Percentiles rank a stretch among this genome's conserved stretches.
phyloP scores from a whole-genome alignment of 2,329 filamentous ascomycete genomes.

The Penicillium sp. region DNA sequence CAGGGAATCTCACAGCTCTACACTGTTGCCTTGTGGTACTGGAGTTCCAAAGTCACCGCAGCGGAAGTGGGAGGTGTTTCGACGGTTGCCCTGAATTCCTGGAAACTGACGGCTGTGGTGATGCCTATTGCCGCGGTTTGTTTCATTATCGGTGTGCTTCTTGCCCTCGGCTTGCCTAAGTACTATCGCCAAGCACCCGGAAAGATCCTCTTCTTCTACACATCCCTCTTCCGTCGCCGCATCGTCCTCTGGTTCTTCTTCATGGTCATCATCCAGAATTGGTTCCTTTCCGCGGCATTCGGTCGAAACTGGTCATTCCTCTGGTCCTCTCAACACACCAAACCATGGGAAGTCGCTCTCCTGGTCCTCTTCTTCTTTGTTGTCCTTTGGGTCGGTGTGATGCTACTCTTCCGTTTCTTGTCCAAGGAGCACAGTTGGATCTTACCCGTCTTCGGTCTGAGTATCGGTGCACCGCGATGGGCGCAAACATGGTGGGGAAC shows the following conservation, averaged over 20 bases:
- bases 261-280: conserved; percentile 63
- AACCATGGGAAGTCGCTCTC: conserved; percentile 56
- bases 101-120: conserved; percentile 53
- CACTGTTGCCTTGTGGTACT: conserved; percentile 64
- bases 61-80: conserved; percentile 41
- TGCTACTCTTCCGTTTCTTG: conserved; percentile 52
- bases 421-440: conserved; percentile 65
- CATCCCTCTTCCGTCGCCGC: conserved; percentile 59
- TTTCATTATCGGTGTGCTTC: conserved; percentile 54
- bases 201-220: conserved; percentile 64
- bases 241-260: conserved; percentile 67
- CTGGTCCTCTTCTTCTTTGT: conserved; percentile 51
- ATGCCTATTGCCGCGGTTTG: conserved; percentile 58
- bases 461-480: conserved; percentile 63
- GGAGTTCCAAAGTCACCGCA: conserved; percentile 53
- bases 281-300: conserved; percentile 64
- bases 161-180: conserved; percentile 60
- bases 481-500: conserved; percentile 66
- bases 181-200: conserved; percentile 66
- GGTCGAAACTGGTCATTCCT: conserved; percentile 66
- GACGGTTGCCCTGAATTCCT: conserved; percentile 40
- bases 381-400: conserved; percentile 52
- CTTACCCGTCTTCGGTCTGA: conserved; percentile 65
- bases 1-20: conserved; percentile 67
- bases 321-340: conserved; percentile 56